A percentile compares a stretch with the other conserved stretches of the same genome.
Conservation (phyloP, 2,329 filamentous ascomycete genomes). For the Fusarium torulosum region DNA sequence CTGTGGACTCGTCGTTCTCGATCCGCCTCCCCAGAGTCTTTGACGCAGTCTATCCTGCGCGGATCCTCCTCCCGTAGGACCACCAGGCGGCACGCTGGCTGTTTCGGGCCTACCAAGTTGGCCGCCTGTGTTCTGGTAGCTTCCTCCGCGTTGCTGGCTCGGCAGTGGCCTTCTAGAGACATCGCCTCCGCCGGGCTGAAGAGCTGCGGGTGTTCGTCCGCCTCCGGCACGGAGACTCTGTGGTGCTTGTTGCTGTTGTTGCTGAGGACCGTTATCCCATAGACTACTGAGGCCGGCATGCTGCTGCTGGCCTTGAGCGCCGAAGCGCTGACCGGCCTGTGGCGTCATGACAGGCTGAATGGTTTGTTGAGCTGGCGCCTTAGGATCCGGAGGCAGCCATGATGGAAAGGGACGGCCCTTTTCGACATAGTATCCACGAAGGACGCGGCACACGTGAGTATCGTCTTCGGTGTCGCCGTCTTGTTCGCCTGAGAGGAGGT, state of each 20-base stretch:
- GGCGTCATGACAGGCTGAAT: constrained; percentile 65
- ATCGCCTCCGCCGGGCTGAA: constrained; percentile 47
- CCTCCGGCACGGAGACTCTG: constrained; percentile 62
- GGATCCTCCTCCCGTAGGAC: constrained; percentile 58
- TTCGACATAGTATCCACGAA: constrained; percentile 92
- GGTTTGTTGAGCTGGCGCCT: constrained; percentile 65
- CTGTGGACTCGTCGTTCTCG: constrained; percentile 68
- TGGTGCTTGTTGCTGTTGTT: constrained; percentile 49
- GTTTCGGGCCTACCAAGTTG: constrained; percentile 36
- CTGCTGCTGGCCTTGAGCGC: constrained; percentile 55
- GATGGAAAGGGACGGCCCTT: constrained; percentile 83
- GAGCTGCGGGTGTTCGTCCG: constrained; percentile 50
- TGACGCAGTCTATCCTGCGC: constrained; percentile 88
- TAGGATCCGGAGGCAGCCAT: constrained; percentile 94
- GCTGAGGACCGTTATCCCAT: constrained; percentile 64
- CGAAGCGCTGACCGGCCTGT: constrained; percentile 67
- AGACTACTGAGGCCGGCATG: constrained; percentile 64
- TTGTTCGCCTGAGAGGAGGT: constrained; percentile 74
- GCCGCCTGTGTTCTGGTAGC: constrained; percentile 71
- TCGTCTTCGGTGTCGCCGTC: constrained; percentile 87
- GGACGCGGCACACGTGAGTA: constrained; percentile 92
- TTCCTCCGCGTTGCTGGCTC: constrained; percentile 65
- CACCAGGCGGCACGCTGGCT: constrained; percentile 49
- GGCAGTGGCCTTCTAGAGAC: constrained; percentile 53
- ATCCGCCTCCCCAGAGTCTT: constrained; percentile 75